phyloP scores from a whole-genome alignment of 768 basidiomycete species.

The Clathrus columnatus region DNA sequence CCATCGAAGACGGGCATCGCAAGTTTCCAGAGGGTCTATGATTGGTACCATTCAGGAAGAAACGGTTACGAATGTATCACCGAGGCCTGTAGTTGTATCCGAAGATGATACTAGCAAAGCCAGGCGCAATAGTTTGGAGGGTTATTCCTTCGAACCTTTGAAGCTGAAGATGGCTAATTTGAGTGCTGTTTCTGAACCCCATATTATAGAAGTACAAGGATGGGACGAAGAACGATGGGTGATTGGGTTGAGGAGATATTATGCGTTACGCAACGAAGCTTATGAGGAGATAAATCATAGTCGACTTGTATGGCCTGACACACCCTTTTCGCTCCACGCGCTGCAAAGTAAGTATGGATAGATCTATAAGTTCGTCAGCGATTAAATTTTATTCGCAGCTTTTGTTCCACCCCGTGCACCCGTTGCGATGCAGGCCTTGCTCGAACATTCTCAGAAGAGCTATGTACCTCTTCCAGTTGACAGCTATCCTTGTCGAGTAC shows the following conservation, averaged over 20 bases:
- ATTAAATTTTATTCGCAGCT: constrained; percentile 30
- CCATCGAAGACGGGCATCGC: constrained; percentile 63
- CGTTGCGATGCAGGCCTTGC: constrained; percentile 59
- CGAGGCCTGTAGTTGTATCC: constrained; percentile 11
- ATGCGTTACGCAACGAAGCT: constrained; percentile 60
- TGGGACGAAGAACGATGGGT: constrained; percentile 72
- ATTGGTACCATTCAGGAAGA: constrained; percentile 82
- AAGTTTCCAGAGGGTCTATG: constrained; percentile 47
- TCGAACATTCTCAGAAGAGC: constrained; percentile 63
- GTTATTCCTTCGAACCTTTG: neutral
- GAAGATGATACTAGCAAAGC: constrained; percentile 15
- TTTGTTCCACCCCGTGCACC: constrained; percentile 62
- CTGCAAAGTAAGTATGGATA: constrained; percentile 52
- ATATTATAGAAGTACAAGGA: constrained; percentile 4
- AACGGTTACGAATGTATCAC: constrained; percentile 27
- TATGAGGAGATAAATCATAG: constrained; percentile 60
- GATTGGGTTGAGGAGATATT: constrained; percentile 53
- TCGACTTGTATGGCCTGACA: constrained; percentile 56
- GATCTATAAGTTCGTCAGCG: neutral
- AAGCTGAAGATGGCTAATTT: neutral
- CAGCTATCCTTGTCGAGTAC: constrained; percentile 48
- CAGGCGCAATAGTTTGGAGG: constrained; percentile 21
- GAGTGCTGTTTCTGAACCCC: neutral
- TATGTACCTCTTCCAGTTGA: constrained; percentile 70
- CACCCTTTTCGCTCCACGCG: constrained; percentile 63